A percentile compares a stretch with the other conserved stretches of the same genome.
Conservation (phyloP, 805 yeast species). For the Wickerhamiella sergipiensis region DNA sequence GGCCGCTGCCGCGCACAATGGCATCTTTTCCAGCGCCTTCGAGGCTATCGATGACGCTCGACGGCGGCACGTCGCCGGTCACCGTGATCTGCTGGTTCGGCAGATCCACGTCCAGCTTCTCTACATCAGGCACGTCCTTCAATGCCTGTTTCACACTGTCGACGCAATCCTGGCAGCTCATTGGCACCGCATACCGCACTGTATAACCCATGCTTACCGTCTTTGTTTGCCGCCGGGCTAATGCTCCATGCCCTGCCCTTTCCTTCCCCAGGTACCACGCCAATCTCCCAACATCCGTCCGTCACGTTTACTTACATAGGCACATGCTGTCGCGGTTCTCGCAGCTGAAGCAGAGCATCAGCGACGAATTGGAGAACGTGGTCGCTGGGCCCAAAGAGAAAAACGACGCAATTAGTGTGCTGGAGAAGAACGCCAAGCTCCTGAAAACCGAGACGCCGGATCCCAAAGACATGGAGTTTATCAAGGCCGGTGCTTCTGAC, state of each 20-base stretch:
- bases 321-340: slow-evolving; percentile 43
- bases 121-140: slow-evolving; percentile 30
- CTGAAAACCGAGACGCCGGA: slow-evolving; percentile 15
- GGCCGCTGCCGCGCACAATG: slow-evolving; percentile 82
- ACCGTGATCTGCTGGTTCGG: slow-evolving; percentile 49
- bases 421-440: slow-evolving; percentile 15
- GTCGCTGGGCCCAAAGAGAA: slow-evolving; percentile 11
- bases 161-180: slow-evolving; percentile 67
- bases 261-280: no score
- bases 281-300: no score
- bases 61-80: slow-evolving; percentile 62
- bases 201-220: slow-evolving; percentile 8
- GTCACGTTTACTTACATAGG: neutral
- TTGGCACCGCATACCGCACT: slow-evolving; percentile 56
- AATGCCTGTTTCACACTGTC: slow-evolving; percentile 45
- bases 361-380: slow-evolving; percentile 44
- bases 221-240: no score
- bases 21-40: slow-evolving; percentile 76
- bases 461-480: slow-evolving; percentile 12
- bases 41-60: slow-evolving; percentile 51
- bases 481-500: neutral
- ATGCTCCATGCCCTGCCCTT: no score
- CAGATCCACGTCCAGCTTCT: slow-evolving; percentile 43
- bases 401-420: slow-evolving; percentile 11
- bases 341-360: slow-evolving; percentile 48